A percentile compares a stretch with the other conserved stretches of the same genome.
Evolutionary conservation across 1,284 basidiomycete species (phyloP).

Genomic region (Sanghuangporus sanghuang): DNA sequence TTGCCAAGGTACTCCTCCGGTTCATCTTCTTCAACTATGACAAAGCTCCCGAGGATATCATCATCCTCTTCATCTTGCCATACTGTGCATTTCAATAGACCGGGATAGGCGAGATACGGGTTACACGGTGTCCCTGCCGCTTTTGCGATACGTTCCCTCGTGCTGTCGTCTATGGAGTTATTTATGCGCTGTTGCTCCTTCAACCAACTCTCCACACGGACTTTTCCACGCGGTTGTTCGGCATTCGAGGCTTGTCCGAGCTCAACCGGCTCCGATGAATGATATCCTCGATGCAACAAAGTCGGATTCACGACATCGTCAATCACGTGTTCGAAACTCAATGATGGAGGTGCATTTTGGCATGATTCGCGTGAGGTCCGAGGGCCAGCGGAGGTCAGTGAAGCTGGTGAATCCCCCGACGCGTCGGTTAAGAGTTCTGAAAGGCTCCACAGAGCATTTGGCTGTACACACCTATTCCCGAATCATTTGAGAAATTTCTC

Average conservation of each 20-base stretch:
- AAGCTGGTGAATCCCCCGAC: slow-evolving; percentile 1
- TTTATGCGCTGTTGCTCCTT: slow-evolving; percentile 10
- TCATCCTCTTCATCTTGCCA: slow-evolving; percentile 9
- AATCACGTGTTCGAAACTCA: background rate
- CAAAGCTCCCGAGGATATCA: slow-evolving; percentile 3
- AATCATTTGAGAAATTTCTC: slow-evolving; percentile 4
- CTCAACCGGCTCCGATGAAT: background rate
- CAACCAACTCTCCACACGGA: slow-evolving; percentile 13
- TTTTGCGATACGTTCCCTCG: slow-evolving; percentile 4
- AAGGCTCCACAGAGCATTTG: background rate
- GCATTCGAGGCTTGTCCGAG: background rate
- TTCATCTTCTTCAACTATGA: slow-evolving; percentile 13
- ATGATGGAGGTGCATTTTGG: background rate
- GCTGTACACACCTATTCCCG: slow-evolving; percentile 1
- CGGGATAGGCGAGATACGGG: slow-evolving; percentile 15
- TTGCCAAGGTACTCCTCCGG: background rate
- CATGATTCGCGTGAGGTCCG: slow-evolving; percentile 7
- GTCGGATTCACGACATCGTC: background rate
- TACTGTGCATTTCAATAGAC: background rate
- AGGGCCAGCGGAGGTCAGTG: background rate
- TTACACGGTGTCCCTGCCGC: slow-evolving; percentile 13
- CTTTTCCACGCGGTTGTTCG: slow-evolving; percentile 1
- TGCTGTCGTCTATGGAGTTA: background rate
- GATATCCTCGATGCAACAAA: background rate
- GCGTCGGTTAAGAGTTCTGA: background rate